Conservation (phyloP, 179 eudicot species). For the Silene vulgaris region DNA sequence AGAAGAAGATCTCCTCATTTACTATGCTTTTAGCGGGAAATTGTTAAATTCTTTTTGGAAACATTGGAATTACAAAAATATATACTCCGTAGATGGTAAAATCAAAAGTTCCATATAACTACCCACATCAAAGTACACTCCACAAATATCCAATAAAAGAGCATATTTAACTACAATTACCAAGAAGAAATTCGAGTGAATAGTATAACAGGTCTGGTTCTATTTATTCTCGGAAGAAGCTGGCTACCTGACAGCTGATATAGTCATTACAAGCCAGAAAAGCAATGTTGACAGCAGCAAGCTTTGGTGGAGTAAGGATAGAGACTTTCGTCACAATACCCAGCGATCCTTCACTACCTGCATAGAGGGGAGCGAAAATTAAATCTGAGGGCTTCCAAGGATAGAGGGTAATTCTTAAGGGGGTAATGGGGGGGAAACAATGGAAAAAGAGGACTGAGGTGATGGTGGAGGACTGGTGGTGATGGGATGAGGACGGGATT, state of each 20-base stretch:
- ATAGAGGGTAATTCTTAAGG: not conserved
- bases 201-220: not conserved
- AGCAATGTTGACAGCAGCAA: constrained; percentile 77
- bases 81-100: not conserved
- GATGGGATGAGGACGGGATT: not conserved
- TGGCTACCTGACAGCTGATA: constrained; percentile 84
- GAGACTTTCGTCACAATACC: constrained; percentile 90
- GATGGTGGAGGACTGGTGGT: not conserved
- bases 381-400: not conserved
- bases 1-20: not conserved
- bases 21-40: constrained; percentile 1
- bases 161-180: not conserved
- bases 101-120: not conserved
- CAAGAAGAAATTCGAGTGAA: not conserved
- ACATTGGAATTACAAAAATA: not conserved
- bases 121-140: not conserved
- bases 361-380: constrained; percentile 14
- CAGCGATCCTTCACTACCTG: constrained; percentile 98
- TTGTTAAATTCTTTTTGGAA: not conserved
- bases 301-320: constrained; percentile 82
- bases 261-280: constrained; percentile 92
- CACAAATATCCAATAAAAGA: not conserved
- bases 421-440: not conserved
- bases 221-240: not conserved
- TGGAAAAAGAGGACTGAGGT: not conserved